Percentiles rank a stretch among this genome's conserved stretches.
Conservation (phyloP, 1,139 yeast genomes). For the Debaryomycetaceae sp. region DNA sequence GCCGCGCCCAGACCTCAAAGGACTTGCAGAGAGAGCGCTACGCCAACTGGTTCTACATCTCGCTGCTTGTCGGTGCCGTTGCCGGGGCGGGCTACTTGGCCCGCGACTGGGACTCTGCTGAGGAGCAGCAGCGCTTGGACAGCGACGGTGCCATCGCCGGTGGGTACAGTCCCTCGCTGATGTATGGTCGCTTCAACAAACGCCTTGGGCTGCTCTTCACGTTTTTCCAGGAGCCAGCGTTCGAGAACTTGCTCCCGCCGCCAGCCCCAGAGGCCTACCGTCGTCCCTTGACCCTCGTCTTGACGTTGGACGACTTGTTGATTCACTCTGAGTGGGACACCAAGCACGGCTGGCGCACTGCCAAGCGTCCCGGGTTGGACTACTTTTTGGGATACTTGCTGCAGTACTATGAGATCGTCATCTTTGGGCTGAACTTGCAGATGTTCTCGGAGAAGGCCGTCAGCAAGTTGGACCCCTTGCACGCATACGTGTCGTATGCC, state of each 20-base stretch:
- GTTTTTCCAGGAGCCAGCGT: constrained; percentile 90
- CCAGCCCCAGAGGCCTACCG: constrained; percentile 91
- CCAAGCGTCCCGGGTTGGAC: constrained; percentile 97
- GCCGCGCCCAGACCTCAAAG: constrained; percentile 59
- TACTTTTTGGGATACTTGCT: constrained; percentile 92
- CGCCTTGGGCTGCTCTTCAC: constrained; percentile 75
- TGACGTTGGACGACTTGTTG: constrained; percentile 84
- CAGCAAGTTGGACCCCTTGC: constrained; percentile 87
- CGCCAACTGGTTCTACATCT: constrained; percentile 66
- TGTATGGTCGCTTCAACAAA: constrained; percentile 64
- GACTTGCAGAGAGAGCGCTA: constrained; percentile 52
- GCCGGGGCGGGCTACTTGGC: constrained; percentile 73
- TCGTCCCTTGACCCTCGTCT: constrained; percentile 85
- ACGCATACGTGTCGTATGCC: constrained; percentile 82
- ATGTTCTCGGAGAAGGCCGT: constrained; percentile 83
- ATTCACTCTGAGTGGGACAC: constrained; percentile 92
- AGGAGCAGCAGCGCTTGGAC: constrained; percentile 51
- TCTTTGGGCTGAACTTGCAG: constrained; percentile 82
- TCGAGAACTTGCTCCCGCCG: constrained; percentile 82
- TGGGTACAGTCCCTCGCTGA: constrained; percentile 65
- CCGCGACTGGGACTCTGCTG: constrained; percentile 84
- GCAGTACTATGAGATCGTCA: constrained; percentile 91
- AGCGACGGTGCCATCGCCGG: constrained; percentile 43
- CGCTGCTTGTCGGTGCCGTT: constrained; percentile 53
- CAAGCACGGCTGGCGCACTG: constrained; percentile 96